phyloP scores from a whole-genome alignment of 1,139 yeast genomes.

The Saccharomyces hybrid region DNA sequence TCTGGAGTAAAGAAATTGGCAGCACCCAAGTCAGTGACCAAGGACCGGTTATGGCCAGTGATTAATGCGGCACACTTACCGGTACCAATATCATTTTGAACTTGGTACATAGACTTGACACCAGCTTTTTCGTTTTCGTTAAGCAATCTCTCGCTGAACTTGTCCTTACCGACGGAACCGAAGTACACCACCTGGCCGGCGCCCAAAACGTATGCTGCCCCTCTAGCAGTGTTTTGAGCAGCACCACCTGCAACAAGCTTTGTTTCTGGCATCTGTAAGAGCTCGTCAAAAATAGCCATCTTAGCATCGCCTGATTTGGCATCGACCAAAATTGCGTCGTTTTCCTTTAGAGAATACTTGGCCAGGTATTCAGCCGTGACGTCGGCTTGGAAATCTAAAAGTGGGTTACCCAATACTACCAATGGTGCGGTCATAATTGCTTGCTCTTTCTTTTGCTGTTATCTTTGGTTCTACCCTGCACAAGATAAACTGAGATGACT shows the following conservation, averaged over 20 bases:
- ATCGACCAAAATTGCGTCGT: conserved; percentile 92
- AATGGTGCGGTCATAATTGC: conserved; percentile 40
- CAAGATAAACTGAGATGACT: not conserved
- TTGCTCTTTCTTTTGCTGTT: not conserved
- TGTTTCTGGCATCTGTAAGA: conserved; percentile 53
- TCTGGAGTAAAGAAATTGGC: conserved; percentile 93
- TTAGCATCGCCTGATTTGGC: conserved; percentile 50
- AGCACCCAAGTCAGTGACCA: conserved; percentile 94
- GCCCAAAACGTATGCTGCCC: conserved; percentile 91
- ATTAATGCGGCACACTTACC: conserved; percentile 98
- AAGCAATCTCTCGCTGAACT: conserved; percentile 70
- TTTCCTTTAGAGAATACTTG: conserved; percentile 79
- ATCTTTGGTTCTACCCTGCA: not conserved
- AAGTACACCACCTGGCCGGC: conserved; percentile 79
- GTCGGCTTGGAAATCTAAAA: conserved; percentile 82
- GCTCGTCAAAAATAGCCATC: conserved; percentile 77
- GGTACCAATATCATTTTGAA: conserved; percentile 68
- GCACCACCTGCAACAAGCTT: conserved; percentile 96
- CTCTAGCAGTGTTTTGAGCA: conserved; percentile 98
- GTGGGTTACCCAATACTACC: conserved; percentile 71
- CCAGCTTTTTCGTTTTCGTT: conserved; percentile 87
- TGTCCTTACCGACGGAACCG: conserved; percentile 94
- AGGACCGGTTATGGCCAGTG: conserved; percentile 80
- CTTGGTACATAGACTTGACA: conserved; percentile 77
- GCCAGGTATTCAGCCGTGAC: conserved; percentile 61